phyloP scores from a whole-genome alignment of 176 grass and related monocot genomes.

The Coix lacrymajobi region DNA sequence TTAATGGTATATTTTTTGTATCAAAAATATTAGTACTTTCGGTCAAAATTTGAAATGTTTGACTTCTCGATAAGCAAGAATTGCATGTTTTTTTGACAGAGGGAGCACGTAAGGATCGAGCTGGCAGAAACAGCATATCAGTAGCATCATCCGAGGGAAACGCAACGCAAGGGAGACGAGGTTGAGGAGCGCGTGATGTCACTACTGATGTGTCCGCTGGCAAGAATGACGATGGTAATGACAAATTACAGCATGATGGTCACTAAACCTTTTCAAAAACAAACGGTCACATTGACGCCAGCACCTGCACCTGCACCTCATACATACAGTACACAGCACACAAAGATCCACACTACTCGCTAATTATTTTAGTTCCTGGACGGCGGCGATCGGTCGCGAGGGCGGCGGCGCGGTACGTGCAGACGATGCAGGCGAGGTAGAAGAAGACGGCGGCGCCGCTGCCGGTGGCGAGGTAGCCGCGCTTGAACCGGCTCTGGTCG shows the following conservation, averaged over 20 bases:
- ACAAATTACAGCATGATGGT: too few relatives aligned
- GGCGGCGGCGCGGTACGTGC: not conserved
- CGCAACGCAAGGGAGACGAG: too few relatives aligned
- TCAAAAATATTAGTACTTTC: too few relatives aligned
- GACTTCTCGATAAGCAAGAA: too few relatives aligned
- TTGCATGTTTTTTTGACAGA: too few relatives aligned
- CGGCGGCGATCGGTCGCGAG: not conserved
- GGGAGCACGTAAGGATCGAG: not conserved
- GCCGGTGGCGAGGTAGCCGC: slow-evolving; percentile 31
- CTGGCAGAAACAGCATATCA: not conserved
- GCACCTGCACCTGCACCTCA: too few relatives aligned
- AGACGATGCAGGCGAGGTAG: slow-evolving; percentile 50
- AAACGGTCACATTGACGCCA: not conserved
- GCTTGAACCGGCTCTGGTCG: slow-evolving; percentile 33
- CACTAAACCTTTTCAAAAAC: too few relatives aligned
- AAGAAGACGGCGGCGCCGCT: slow-evolving; percentile 28
- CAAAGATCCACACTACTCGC: not conserved
- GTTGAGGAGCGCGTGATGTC: too few relatives aligned
- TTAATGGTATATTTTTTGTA: too few relatives aligned
- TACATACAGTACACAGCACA: not conserved
- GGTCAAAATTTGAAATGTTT: too few relatives aligned
- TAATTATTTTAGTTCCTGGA: not conserved
- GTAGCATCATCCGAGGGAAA: not conserved
- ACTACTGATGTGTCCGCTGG: too few relatives aligned
- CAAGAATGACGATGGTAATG: too few relatives aligned